Evolutionary conservation across 2,329 filamentous ascomycete genomes (phyloP).

Genomic region (Sporothrix globosa): DNA sequence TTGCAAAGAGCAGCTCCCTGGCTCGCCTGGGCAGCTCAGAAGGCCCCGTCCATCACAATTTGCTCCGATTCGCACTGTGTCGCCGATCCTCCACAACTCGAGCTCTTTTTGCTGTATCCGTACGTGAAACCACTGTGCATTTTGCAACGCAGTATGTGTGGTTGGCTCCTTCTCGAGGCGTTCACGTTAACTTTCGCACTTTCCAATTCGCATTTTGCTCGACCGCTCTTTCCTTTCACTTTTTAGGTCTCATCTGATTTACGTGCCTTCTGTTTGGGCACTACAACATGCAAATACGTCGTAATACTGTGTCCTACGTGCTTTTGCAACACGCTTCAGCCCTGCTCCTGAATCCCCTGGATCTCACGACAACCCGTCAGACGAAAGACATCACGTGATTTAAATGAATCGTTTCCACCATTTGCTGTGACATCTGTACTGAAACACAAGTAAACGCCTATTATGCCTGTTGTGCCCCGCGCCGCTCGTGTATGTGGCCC

Average conservation of each 20-base stretch:
- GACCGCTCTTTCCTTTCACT: background rate
- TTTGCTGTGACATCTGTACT: background rate
- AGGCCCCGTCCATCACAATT: background rate
- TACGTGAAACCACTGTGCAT: slow-evolving; percentile 22
- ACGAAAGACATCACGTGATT: background rate
- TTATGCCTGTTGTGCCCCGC: slow-evolving; percentile 30
- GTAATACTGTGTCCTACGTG: too few relatives aligned
- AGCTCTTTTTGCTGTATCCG: slow-evolving; percentile 2
- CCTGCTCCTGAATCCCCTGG: background rate
- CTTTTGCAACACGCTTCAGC: background rate
- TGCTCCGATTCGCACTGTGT: slow-evolving; percentile 14
- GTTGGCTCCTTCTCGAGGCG: background rate
- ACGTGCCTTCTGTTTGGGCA: background rate
- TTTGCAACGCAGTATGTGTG: slow-evolving; percentile 3
- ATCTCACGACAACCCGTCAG: background rate
- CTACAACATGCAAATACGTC: too few relatives aligned
- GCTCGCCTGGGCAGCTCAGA: background rate
- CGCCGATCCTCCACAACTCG: slow-evolving; percentile 16
- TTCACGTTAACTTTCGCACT: background rate
- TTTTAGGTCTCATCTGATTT: background rate
- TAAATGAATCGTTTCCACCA: background rate
- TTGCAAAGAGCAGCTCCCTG: background rate
- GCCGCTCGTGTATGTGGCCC: slow-evolving; percentile 30
- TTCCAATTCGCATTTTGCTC: background rate
- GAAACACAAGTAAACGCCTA: background rate